Conservation (phyloP, 495 filamentous ascomycete species). For the Filosporella fistucella region DNA sequence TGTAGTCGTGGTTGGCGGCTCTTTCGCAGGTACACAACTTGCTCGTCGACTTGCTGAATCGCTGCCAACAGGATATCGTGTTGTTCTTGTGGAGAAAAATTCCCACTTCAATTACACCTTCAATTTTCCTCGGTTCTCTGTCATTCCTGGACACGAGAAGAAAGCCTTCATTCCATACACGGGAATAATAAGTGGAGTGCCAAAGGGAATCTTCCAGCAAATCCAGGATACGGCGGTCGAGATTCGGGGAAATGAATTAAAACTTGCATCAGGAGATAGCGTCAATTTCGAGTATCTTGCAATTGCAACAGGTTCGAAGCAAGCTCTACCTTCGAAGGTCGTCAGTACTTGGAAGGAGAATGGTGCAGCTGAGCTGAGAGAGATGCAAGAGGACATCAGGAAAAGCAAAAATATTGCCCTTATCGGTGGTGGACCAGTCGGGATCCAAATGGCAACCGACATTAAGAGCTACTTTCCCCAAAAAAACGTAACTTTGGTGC, state of each 20-base stretch:
- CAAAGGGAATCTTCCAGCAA: constrained; percentile 19
- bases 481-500: constrained; percentile 52
- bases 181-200: constrained; percentile 24
- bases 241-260: constrained; percentile 24
- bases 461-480: constrained; percentile 53
- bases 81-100: constrained; percentile 53
- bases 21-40: constrained; percentile 46
- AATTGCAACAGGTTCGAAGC: constrained; percentile 49
- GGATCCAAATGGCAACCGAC: constrained; percentile 57
- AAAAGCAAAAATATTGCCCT: constrained; percentile 43
- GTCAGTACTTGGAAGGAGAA: constrained; percentile 34
- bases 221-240: constrained; percentile 29
- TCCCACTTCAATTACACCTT: constrained; percentile 56
- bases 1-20: constrained; percentile 52
- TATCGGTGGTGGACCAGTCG: constrained; percentile 57
- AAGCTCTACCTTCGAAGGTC: constrained; percentile 48
- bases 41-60: constrained; percentile 39
- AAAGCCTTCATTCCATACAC: constrained; percentile 47
- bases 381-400: constrained; percentile 31
- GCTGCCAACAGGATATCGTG: constrained; percentile 43
- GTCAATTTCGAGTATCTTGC: constrained; percentile 54
- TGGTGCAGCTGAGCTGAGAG: constrained; percentile 40
- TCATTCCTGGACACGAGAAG: constrained; percentile 36
- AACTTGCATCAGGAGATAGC: constrained; percentile 17
- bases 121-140: constrained; percentile 45